Evolutionary conservation across 2,329 filamentous ascomycete genomes (phyloP), one percentile per base, ranked within the genome.

Genomic region (Coccinonectria pachysandricola): DNA sequence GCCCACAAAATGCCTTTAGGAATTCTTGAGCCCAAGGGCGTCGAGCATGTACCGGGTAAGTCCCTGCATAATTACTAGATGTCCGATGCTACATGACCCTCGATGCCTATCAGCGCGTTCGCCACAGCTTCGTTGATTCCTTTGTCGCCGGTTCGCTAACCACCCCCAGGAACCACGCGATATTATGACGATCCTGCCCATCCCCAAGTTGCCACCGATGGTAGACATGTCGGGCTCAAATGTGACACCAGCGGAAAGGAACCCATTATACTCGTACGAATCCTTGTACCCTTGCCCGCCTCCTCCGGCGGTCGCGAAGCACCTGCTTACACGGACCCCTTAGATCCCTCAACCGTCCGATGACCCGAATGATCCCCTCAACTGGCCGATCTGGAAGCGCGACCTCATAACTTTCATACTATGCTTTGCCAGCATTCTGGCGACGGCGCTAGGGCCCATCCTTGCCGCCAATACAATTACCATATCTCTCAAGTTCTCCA

Each of bases 401-500:
- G 87, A 95, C 51, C 43, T 81, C 27, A 86, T 91, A 48, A 79
- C 86, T 35, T 63, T 75, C 31, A 69, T 83, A 36, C 73, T 96
- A 14, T 94, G 80, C 37, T 58, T 91, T 33, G 71, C 80, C 13
- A 79, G 82, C 36, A 78, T 94, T 47, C 79, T 95, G 40, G 87
- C 83, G 26, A 82, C 84, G 8, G 79, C 82, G 1, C 73, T 93
- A 7, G 85, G 82, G 15, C 81, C 88, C 4, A 78, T 95, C 30
- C 76, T 95, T 38, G 87, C 87, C 23, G 83, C 87, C 31, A 87
- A 92, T 54, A 92, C 86, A 2, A 60, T 94, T 31, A 82, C 79
- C 4, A 63, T 95, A 26, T 71, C 78, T 4, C 59, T 79, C 15
- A 65, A 73, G 49, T 85, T 86, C 52, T 37, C 50, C 6, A 60